Evolutionary conservation across 768 basidiomycete species (phyloP).

Genomic region (Porpolomopsis calyptriformis): DNA sequence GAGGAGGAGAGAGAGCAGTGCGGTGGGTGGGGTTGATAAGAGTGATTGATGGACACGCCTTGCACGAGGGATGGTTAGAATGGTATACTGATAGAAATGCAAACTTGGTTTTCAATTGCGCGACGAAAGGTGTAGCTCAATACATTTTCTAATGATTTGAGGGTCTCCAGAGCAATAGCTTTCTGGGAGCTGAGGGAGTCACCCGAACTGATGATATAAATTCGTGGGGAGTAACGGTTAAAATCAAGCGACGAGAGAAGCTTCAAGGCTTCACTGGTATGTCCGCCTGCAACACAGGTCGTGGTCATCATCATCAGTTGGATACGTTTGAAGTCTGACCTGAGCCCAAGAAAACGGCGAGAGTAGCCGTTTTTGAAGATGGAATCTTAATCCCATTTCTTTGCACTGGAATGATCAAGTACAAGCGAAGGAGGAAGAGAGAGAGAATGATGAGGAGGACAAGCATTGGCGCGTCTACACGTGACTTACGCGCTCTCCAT

Average conservation of each 20-base stretch:
- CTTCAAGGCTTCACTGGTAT: conserved; percentile 78
- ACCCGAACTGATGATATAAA: conserved; percentile 74
- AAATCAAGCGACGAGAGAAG: conserved; percentile 68
- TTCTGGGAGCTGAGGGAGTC: conserved; percentile 71
- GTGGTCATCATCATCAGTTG: conserved; percentile 6
- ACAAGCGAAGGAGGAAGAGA: conserved; percentile 21
- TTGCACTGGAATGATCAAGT: conserved; percentile 19
- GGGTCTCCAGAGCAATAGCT: conserved; percentile 51
- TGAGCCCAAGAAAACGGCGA: conserved; percentile 90
- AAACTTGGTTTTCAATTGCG: not conserved
- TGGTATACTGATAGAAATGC: conserved; percentile 25
- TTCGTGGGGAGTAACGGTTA: conserved; percentile 60
- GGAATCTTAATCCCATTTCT: not conserved
- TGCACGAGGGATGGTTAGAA: conserved; percentile 76
- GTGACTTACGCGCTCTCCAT: too few species aligned
- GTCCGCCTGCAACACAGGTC: conserved; percentile 56
- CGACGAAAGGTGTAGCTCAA: not conserved
- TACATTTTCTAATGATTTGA: conserved; percentile 17
- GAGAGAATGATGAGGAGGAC: not conserved
- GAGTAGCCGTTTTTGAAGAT: conserved; percentile 21
- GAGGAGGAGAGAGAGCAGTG: conserved; percentile 45
- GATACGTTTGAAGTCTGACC: conserved; percentile 35
- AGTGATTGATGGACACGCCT: conserved; percentile 77
- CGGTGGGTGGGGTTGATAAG: conserved; percentile 56
- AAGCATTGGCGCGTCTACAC: too few species aligned